Evolutionary conservation across 805 yeast species (phyloP).

Genomic region (Saccharomyces paradoxus): DNA sequence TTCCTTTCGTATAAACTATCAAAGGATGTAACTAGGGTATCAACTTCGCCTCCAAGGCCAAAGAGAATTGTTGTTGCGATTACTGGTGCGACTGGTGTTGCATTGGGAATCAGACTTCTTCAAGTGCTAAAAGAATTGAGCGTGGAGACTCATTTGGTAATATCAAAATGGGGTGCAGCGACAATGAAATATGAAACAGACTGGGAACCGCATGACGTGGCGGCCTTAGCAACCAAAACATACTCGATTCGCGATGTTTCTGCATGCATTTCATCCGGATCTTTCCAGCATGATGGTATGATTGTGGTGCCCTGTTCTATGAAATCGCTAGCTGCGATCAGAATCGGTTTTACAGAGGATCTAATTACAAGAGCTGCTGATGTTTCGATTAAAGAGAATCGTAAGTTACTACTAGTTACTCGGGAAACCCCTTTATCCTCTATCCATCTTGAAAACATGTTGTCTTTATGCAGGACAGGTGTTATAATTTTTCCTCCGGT

Average conservation of each 20-base stretch:
- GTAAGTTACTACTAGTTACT: constrained; percentile 19
- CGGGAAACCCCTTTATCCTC: constrained; percentile 27
- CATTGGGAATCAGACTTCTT: constrained; percentile 19
- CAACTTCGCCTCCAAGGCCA: constrained; percentile 8
- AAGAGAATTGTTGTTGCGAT: constrained; percentile 23
- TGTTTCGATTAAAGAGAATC: constrained; percentile 24
- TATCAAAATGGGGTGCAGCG: constrained; percentile 27
- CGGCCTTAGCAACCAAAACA: constrained; percentile 10
- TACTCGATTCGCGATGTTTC: constrained; percentile 23
- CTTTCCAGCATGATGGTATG: constrained; percentile 28
- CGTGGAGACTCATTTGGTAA: constrained; percentile 22
- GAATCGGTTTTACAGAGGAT: constrained; percentile 26
- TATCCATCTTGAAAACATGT: constrained; percentile 26
- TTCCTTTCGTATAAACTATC: neutral
- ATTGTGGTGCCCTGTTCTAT: constrained; percentile 28
- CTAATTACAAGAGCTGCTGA: constrained; percentile 27
- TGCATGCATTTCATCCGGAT: constrained; percentile 26
- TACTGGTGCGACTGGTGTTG: constrained; percentile 27
- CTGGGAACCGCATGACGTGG: constrained; percentile 13
- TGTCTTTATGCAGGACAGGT: constrained; percentile 14
- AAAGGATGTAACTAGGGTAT: neutral
- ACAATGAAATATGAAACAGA: constrained; percentile 28
- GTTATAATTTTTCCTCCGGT: constrained; percentile 26
- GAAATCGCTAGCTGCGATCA: constrained; percentile 26
- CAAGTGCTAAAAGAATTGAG: constrained; percentile 12